These are phyloP conservation scores for Amborella trichopoda DNA, from an alignment of 164 flowering plant genomes.

Conservation along the genomic window DNA sequence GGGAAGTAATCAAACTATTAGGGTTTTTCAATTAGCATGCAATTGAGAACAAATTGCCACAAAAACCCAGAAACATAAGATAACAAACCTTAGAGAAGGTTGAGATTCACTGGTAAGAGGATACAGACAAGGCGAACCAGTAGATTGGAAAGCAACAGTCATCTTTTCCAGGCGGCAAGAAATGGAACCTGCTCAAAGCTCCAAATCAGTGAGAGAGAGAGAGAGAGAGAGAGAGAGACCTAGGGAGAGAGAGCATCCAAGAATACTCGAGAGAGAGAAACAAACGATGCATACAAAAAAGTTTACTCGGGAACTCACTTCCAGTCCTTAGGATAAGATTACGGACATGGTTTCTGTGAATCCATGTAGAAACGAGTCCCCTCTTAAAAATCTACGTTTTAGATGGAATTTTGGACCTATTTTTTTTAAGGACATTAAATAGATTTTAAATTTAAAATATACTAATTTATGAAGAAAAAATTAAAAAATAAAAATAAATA, in stretches of 20 bases:
- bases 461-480: too few species aligned
- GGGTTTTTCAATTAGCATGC: background rate
- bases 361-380: too few species aligned
- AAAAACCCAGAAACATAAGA: slow-evolving; percentile 5
- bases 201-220: background rate
- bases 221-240: background rate
- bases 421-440: too few species aligned
- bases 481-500: too few species aligned
- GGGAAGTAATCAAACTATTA: slow-evolving; percentile 4
- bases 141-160: slow-evolving; percentile 27
- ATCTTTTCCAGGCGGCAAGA: slow-evolving; percentile 5
- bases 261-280: background rate
- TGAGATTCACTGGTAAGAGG: slow-evolving; percentile 16
- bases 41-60: background rate
- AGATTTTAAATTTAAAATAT: too few species aligned
- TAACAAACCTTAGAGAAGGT: slow-evolving; percentile 15
- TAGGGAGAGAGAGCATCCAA: background rate
- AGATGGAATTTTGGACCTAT: too few species aligned
- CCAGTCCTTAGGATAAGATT: too few species aligned
- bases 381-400: too few species aligned
- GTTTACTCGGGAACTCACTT: too few species aligned
- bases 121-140: slow-evolving; percentile 18
- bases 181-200: background rate
- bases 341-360: too few species aligned
- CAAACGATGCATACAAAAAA: background rate